phyloP scores from a whole-genome alignment of 176 grass and related monocot species.

The Panicum miliaceum region DNA sequence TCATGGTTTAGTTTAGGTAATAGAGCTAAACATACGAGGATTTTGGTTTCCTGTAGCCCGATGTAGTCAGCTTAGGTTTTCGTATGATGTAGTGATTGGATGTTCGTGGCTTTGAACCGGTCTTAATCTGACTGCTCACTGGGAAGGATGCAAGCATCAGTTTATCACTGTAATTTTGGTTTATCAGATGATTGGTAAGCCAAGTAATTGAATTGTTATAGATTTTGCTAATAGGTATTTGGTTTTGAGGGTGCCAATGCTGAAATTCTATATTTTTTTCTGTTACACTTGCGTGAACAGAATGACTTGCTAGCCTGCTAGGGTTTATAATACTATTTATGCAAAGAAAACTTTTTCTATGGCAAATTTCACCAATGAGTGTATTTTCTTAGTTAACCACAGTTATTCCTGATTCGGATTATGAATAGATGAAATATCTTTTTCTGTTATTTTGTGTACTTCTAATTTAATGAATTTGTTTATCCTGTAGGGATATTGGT shows the following conservation, averaged over 20 bases:
- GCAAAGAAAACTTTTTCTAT: background rate
- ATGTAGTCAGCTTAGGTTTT: background rate
- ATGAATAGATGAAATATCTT: background rate
- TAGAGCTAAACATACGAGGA: background rate
- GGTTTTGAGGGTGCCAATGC: background rate
- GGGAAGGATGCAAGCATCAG: background rate
- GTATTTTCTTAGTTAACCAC: background rate
- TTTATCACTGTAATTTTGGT: background rate
- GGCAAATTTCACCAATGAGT: background rate
- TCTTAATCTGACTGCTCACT: constrained; percentile 1
- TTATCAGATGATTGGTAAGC: constrained; percentile 22
- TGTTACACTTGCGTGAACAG: background rate
- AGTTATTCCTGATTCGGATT: background rate
- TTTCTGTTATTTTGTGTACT: background rate
- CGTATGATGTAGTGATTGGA: background rate
- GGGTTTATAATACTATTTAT: background rate
- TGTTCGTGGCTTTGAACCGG: background rate
- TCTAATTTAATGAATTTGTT: background rate
- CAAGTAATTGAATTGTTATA: background rate
- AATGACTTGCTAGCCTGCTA: background rate
- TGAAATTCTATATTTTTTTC: background rate
- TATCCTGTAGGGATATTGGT: background rate
- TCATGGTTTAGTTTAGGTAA: background rate
- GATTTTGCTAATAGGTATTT: background rate
- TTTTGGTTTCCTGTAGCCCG: background rate